Evolutionary conservation across 345 rosid species (phyloP), one percentile per base, ranked within the genome.

Genomic region (Aegle marmelos): DNA sequence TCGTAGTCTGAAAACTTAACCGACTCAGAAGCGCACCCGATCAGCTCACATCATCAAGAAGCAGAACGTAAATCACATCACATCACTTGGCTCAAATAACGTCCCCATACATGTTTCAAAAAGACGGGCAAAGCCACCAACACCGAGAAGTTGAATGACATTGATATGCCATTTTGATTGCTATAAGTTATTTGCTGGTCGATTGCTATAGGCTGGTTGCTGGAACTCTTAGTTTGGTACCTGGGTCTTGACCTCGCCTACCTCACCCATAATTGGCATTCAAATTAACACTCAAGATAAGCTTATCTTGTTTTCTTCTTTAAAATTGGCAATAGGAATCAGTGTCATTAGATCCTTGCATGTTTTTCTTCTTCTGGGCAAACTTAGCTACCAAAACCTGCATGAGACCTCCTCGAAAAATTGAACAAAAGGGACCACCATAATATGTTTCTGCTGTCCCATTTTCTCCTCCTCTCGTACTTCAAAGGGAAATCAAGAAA

Each of bases 121-220:
- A 54, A 71, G 48, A 53, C n/a, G 22, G 11, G 62, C 11, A n/a
- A 57, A 33, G 48, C 65, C 62, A 57, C 75, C 64, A 33, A 33
- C 75, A 48, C 75, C 64, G 22, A 33, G 65, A 48, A 14, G 65
- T 57, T 72, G n/a, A 72, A 72, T 36, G 53, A 58, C 24, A 7
- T 36, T 11, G 50, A 13, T n/a, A 7, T 0, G 31, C 13, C 10
- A 31, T 0, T 56, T 33, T 56, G 16, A 53, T 70, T 28, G 57
- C n/a, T n/a, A n/a, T n/a, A n/a, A n/a, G n/a, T n/a, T n/a, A n/a
- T n/a, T n/a, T n/a, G n/a, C n/a, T n/a, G n/a, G n/a, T n/a, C n/a
- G n/a, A n/a, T n/a, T n/a, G n/a, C n/a, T n/a, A n/a, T n/a, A n/a
- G n/a, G n/a, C n/a, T n/a, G n/a, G n/a, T n/a, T n/a, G 50, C 25